These are phyloP conservation scores for Neonectria coccinea DNA, from an alignment of 2,329 filamentous ascomycete species.

Conservation along the genomic window DNA sequence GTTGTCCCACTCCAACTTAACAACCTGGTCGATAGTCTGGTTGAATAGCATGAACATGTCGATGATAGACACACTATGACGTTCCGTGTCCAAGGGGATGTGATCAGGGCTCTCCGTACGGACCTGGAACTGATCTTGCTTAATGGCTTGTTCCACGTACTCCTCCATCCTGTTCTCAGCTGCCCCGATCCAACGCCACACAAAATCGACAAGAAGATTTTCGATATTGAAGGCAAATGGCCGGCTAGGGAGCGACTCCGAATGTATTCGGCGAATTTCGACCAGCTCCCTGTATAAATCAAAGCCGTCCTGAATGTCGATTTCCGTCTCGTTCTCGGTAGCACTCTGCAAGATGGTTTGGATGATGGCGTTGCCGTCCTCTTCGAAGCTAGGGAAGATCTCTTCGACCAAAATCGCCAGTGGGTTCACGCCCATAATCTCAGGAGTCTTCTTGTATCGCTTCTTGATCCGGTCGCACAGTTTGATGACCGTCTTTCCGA, in stretches of 20 bases:
- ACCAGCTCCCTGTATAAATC: slow-evolving; percentile 91
- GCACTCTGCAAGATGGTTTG: slow-evolving; percentile 81
- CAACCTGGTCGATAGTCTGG: slow-evolving; percentile 88
- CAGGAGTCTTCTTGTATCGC: slow-evolving; percentile 87
- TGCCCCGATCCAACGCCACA: slow-evolving; percentile 92
- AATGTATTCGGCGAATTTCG: slow-evolving; percentile 84
- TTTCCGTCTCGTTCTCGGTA: slow-evolving; percentile 76
- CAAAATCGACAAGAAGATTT: slow-evolving; percentile 86
- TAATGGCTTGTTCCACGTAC: slow-evolving; percentile 91
- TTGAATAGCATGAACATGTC: slow-evolving; percentile 96
- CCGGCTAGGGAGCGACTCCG: slow-evolving; percentile 75
- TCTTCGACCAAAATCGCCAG: slow-evolving; percentile 81
- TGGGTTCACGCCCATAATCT: slow-evolving; percentile 80
- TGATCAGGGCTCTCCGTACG: slow-evolving; percentile 72
- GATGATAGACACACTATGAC: slow-evolving; percentile 92
- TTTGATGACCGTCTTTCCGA: slow-evolving; percentile 87
- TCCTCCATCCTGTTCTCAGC: slow-evolving; percentile 83
- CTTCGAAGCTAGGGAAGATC: slow-evolving; percentile 89
- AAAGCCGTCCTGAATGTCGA: slow-evolving; percentile 92
- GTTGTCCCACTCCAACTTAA: slow-evolving; percentile 90
- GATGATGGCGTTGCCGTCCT: slow-evolving; percentile 88
- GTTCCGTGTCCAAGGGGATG: slow-evolving; percentile 79
- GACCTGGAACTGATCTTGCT: slow-evolving; percentile 87
- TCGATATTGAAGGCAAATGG: slow-evolving; percentile 92
- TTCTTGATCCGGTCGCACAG: slow-evolving; percentile 92